Base-by-base conservation (phyloP, 768 basidiomycete species). In the Lactarius sanguifluus region DNA sequence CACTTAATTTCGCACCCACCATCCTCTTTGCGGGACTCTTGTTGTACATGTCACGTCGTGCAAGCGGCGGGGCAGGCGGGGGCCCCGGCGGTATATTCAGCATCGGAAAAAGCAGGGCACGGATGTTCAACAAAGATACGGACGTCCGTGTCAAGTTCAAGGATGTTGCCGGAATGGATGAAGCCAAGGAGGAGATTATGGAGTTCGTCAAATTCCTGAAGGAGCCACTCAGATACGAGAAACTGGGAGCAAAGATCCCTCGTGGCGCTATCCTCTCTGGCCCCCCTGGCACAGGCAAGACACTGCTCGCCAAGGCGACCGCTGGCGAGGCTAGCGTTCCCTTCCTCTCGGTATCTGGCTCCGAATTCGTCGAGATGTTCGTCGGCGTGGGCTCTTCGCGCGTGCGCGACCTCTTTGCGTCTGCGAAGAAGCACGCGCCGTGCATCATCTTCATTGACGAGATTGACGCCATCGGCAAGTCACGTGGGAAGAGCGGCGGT, bases 341-440 rank as follows among this genome's bases (percentile, higher is more conserved):
- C 50, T 99, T 99, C 89, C 85, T 98, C 65, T 96, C 94, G 28
- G 97, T 98, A 50, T 98, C 96, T 57, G 97, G 97, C 59, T 98
- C 96, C 52, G 97, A 99, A 75, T 98, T 99, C 75, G 95, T 99
- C 67, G 97, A 99, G 79, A 98, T 98, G 96, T 99, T 98, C 75
- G 97, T 99, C 71, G 97, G 97, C 77, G 97, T 98, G 60, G 97
- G 97, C 65, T 95, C 97, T 2, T 96, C 94, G 4, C 87, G 97
- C 69, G 97, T 99, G 13, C 89, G 97, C 57, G 97, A 99, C 78
- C 87, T 99, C 52, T 99, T 99, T 77, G 91, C 95, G 40, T 95
- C 91, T 5, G 97, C 97, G 57, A 95, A 92, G 85, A 98, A 98
- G 82, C 86, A 97, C 75, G 95, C 97, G 0, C 97, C 97, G 0